Base-by-base conservation (phyloP, 2,329 filamentous ascomycete genomes). In the Cladosporium sp. region DNA sequence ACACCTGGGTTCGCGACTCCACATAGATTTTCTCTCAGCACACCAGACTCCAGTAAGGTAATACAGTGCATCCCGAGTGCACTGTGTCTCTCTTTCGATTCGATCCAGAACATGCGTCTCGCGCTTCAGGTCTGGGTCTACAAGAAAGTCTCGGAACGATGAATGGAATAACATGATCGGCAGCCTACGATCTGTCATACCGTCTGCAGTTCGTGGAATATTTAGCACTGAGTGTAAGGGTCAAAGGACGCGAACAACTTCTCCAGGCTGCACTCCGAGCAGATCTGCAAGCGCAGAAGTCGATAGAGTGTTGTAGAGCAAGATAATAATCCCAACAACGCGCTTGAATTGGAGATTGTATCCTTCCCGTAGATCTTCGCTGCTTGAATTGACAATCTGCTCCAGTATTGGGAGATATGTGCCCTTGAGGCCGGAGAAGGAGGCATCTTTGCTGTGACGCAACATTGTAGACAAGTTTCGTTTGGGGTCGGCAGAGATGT, bases 51-150 rank as follows among this genome's bases (percentile, higher is more conserved):
- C 5, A 51, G 48, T 18, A 28, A 16, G 11, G 13, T 28, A 16
- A 51, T 28, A 26, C 48, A 51, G 6, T 51, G 48, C 25, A 26
- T 18, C 7, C 23, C n/a, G 10, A 30, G 26, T 34, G 16, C n/a
- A 7, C 16, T 5, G 16, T 54, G 18, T 8, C 16, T n/a, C 10
- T 56, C 18, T 2, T n/a, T 57, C 30, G 23, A 11, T 18, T 62
- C 28, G n/a, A 58, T 3, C 70, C 74, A 67, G 68, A 76, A 16
- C 18, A 2, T n/a, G 10, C 26, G n/a, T 21, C 30, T 23, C 13
- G 11, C 11, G 2, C 28, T 26, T 14, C 3, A 39, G 14, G 3
- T 32, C 14, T 11, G 5, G 43, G n/a, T 48, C 43, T 5, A 48
- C 16, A 28, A 56, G 51, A 18, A 32, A 56, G n/a, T 56, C 28